A percentile compares a stretch with the other conserved stretches of the same genome.
These are phyloP conservation scores for Ogataea pini DNA, from an alignment of 805 yeast species.

Conservation along the genomic window DNA sequence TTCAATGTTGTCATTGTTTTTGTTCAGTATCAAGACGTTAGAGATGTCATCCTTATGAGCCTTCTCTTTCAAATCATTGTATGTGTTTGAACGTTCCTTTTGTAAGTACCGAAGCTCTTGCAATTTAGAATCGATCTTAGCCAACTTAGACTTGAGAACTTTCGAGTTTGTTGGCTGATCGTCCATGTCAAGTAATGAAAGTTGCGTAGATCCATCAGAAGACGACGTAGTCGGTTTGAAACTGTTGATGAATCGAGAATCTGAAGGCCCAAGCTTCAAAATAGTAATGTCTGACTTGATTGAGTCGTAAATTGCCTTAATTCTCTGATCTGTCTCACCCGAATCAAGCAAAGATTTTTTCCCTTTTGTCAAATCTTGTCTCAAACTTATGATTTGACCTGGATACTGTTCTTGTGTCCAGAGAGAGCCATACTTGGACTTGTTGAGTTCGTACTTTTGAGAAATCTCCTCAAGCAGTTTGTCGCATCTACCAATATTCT, in stretches of 20 bases:
- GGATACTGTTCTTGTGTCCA: constrained; percentile 36
- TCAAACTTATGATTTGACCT: constrained; percentile 15
- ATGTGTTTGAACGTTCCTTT: constrained; percentile 59
- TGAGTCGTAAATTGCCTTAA: constrained; percentile 49
- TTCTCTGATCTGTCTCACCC: constrained; percentile 54
- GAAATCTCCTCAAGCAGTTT: constrained; percentile 36
- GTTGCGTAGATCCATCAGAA: constrained; percentile 17
- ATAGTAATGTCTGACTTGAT: constrained; percentile 43
- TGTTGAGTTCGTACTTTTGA: constrained; percentile 35
- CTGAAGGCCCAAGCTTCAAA: constrained; percentile 45
- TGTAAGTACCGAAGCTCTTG: constrained; percentile 63
- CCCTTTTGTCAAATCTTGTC: constrained; percentile 40
- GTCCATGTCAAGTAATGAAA: constrained; percentile 66
- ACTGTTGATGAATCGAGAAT: constrained; percentile 21
- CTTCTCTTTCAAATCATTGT: constrained; percentile 64
- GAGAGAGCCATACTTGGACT: constrained; percentile 36
- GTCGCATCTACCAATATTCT: constrained; percentile 40
- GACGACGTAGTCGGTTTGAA: not conserved
- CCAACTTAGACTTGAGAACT: constrained; percentile 40
- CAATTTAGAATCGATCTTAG: constrained; percentile 54
- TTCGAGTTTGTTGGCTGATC: constrained; percentile 37
- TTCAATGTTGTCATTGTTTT: constrained; percentile 44
- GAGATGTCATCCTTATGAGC: constrained; percentile 86
- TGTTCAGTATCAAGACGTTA: constrained; percentile 63
- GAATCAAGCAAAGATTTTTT: constrained; percentile 66